phyloP scores from a whole-genome alignment of 148 eudicot genomes.

The Heliamphora exappendiculata region DNA sequence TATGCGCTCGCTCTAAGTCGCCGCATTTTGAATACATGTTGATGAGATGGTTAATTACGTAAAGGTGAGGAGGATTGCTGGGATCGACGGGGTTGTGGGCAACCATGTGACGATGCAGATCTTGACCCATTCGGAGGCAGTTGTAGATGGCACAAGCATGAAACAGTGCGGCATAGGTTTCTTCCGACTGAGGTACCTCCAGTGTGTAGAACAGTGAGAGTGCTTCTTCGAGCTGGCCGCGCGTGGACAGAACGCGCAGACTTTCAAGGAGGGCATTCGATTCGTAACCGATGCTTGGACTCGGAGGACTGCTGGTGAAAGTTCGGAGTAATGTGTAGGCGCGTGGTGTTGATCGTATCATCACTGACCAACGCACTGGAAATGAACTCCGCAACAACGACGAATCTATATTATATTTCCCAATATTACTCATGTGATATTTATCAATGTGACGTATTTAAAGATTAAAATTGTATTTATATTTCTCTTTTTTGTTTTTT shows the following conservation, averaged over 20 bases:
- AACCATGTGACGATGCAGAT: constrained; percentile 13
- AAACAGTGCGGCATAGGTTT: constrained; percentile 12
- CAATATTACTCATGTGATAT: too few relatives aligned
- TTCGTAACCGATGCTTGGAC: neutral
- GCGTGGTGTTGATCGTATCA: constrained; percentile 3
- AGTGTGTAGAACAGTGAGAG: constrained; percentile 13
- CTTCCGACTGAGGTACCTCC: neutral
- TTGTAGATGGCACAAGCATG: constrained; percentile 15
- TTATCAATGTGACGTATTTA: too few relatives aligned
- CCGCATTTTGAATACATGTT: constrained; percentile 37
- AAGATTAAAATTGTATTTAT: too few relatives aligned
- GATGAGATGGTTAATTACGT: constrained; percentile 25
- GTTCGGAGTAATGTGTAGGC: neutral
- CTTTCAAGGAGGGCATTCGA: neutral
- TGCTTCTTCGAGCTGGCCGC: constrained; percentile 16
- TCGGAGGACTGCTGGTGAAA: neutral
- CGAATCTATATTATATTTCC: too few relatives aligned
- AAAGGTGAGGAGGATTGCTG: neutral
- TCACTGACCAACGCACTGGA: neutral
- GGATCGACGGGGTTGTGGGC: constrained; percentile 6
- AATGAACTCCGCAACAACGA: too few relatives aligned
- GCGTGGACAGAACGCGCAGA: constrained; percentile 5
- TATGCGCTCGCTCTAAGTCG: constrained; percentile 12
- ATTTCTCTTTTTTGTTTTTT: too few relatives aligned
- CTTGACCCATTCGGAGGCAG: constrained; percentile 5